Conservation (phyloP, 2,329 filamentous ascomycete genomes). For the Neofusicoccum kwambonambiense region DNA sequence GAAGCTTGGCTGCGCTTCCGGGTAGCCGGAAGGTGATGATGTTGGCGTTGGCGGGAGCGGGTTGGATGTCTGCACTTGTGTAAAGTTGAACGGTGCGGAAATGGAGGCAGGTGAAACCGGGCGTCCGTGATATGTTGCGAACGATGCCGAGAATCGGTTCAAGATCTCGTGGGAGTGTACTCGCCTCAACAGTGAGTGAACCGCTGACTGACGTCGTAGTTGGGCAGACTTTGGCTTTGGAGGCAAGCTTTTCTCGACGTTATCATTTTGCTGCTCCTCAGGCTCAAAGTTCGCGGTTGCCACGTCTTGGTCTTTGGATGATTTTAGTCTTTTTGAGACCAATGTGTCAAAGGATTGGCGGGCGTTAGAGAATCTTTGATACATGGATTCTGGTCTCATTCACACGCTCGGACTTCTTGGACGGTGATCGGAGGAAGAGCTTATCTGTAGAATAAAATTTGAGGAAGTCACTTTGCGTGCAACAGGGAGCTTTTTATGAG, state of each 20-base stretch:
- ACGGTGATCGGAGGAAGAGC: background rate
- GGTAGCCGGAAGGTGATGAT: background rate
- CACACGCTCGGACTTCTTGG: background rate
- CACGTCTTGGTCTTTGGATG: background rate
- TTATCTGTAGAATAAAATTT: background rate
- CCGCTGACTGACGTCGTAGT: conserved; percentile 1
- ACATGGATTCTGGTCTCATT: background rate
- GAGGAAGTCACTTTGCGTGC: background rate
- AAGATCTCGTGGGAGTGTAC: conserved; percentile 4
- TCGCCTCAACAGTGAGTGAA: conserved; percentile 4
- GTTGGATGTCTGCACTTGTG: background rate
- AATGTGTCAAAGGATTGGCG: background rate
- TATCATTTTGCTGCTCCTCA: background rate
- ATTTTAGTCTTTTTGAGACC: background rate
- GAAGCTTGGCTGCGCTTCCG: background rate
- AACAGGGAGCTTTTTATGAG: background rate
- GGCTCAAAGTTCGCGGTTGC: background rate
- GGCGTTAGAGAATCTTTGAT: background rate
- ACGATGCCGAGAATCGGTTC: conserved; percentile 1
- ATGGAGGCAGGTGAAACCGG: background rate
- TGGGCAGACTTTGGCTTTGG: conserved; percentile 1
- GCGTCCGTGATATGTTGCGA: background rate
- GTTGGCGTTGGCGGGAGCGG: background rate
- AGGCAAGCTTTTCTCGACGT: background rate
- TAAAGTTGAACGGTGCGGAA: conserved; percentile 1